These are phyloP conservation scores for Talaromyces stipitatus DNA, from an alignment of 495 filamentous ascomycete species.

Conservation along the genomic window DNA sequence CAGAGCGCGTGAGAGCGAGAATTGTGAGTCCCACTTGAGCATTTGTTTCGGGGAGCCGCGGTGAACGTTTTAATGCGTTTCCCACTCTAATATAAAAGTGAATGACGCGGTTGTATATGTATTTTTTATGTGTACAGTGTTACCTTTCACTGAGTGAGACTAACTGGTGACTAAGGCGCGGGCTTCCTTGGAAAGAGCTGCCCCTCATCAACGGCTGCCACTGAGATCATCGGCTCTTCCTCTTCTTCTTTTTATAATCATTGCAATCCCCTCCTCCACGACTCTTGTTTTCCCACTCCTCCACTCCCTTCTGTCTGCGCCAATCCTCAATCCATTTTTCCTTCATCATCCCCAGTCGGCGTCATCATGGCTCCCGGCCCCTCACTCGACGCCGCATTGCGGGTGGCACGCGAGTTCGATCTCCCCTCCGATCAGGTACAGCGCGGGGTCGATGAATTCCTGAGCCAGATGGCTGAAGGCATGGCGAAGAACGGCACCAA, in stretches of 20 bases:
- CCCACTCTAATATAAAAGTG: no score
- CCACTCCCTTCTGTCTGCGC: slow-evolving; percentile 6
- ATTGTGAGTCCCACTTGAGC: not conserved
- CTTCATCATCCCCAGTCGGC: slow-evolving; percentile 5
- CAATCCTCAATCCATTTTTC: slow-evolving; percentile 4
- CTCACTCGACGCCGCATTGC: slow-evolving; percentile 55
- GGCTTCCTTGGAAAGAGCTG: not conserved
- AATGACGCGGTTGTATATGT: no score
- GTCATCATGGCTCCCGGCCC: not conserved
- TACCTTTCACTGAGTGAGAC: no score
- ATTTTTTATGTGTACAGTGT: no score
- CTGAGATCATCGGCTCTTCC: not conserved
- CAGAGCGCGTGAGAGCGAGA: not conserved
- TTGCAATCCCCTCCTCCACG: not conserved
- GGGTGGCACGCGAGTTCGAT: slow-evolving; percentile 79
- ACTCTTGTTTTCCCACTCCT: slow-evolving; percentile 5
- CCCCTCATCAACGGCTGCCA: not conserved
- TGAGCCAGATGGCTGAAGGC: slow-evolving; percentile 83
- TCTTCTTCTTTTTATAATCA: not conserved
- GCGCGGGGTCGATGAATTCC: slow-evolving; percentile 74
- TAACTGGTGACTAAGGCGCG: slow-evolving; percentile 1
- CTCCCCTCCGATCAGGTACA: slow-evolving; percentile 73
- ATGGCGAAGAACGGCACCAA: slow-evolving; percentile 67
- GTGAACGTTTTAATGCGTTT: not conserved
- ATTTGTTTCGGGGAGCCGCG: not conserved